phyloP scores from a whole-genome alignment of 2,329 filamentous ascomycete genomes.

The Verticillium longisporum region DNA sequence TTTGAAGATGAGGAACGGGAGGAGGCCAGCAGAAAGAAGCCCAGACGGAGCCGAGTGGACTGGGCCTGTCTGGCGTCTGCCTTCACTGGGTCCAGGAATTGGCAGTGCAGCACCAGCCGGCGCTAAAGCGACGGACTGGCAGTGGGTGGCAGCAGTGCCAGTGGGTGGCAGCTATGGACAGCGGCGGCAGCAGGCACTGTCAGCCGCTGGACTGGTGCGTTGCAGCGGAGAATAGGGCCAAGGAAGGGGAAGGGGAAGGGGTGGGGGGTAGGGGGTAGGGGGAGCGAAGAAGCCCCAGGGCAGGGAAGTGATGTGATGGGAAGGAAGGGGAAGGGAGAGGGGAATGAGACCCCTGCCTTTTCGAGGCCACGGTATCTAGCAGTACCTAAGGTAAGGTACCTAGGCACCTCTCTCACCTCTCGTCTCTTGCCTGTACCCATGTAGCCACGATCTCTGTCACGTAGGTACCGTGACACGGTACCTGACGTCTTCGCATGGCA shows the following conservation, averaged over 20 bases:
- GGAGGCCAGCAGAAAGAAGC: neutral
- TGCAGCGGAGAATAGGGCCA: neutral
- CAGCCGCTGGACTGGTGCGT: neutral
- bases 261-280: neutral
- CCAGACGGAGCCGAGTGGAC: conserved; percentile 1
- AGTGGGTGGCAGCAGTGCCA: neutral
- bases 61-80: neutral
- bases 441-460: neutral
- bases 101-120: conserved; percentile 2
- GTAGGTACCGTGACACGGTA: neutral
- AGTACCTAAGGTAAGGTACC: neutral
- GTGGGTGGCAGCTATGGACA: neutral
- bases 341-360: neutral
- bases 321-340: neutral
- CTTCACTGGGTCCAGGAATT: neutral
- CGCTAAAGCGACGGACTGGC: neutral
- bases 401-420: neutral
- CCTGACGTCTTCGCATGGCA: neutral
- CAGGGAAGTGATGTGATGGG: neutral
- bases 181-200: neutral
- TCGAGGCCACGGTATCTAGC: neutral
- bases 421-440: neutral
- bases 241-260: neutral
- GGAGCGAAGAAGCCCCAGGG: neutral
- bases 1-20: conserved; percentile 3